Conservation (phyloP, 257 asterid genomes). For the Verbascum thapsus region DNA sequence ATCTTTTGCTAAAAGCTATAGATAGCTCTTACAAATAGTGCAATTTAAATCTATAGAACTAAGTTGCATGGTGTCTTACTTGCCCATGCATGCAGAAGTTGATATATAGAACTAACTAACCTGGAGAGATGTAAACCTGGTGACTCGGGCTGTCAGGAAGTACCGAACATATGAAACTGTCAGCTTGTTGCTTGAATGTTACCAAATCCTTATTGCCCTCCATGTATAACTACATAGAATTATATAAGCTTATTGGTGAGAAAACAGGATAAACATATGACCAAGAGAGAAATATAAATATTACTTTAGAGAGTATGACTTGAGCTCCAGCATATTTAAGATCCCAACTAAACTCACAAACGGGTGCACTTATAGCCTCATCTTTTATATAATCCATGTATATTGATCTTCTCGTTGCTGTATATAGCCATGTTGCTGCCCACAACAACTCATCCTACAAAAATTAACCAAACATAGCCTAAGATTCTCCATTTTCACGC, state of each 20-base stretch:
- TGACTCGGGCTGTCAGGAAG: slow-evolving; percentile 76
- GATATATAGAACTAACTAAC: slow-evolving; percentile 39
- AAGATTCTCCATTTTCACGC: not conserved
- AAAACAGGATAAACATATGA: not conserved
- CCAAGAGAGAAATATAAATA: not conserved
- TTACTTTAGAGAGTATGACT: slow-evolving; percentile 62
- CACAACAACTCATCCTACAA: slow-evolving; percentile 83
- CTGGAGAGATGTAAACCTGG: slow-evolving; percentile 66
- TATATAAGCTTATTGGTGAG: slow-evolving; percentile 1
- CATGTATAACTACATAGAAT: slow-evolving; percentile 42
- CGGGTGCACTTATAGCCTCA: slow-evolving; percentile 60
- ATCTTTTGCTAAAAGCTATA: not conserved
- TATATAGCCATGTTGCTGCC: slow-evolving; percentile 92
- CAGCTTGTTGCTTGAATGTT: slow-evolving; percentile 66
- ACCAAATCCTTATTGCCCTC: slow-evolving; percentile 57
- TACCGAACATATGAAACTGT: slow-evolving; percentile 55
- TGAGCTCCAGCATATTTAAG: slow-evolving; percentile 85
- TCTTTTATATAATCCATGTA: slow-evolving; percentile 57
- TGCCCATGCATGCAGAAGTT: not conserved
- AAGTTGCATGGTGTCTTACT: no score
- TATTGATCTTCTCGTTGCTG: slow-evolving; percentile 44
- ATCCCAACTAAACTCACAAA: slow-evolving; percentile 86
- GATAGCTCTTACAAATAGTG: no score
- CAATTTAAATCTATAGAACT: no score
- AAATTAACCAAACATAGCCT: not conserved